phyloP scores from a whole-genome alignment of 257 asterid species.

The Salvia hispanica region DNA sequence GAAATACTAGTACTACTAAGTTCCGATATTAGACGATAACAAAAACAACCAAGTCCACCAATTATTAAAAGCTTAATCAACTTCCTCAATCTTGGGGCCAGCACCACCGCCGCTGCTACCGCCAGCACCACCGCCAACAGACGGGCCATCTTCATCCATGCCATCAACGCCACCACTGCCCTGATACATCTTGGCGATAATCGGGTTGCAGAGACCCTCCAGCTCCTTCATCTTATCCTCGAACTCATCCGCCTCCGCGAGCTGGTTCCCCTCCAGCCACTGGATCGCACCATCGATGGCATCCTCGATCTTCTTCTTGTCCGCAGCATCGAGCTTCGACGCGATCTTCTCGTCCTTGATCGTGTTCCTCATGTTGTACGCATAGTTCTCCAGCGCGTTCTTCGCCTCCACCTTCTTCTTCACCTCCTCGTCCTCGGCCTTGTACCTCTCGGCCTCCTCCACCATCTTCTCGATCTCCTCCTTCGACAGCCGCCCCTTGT shows the following conservation, averaged over 20 bases:
- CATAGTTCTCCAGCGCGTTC: slow-evolving; percentile 40
- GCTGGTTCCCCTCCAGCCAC: slow-evolving; percentile 48
- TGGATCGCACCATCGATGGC: slow-evolving; percentile 35
- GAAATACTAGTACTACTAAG: neutral
- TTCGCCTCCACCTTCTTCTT: slow-evolving; percentile 45
- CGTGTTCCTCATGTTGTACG: slow-evolving; percentile 48
- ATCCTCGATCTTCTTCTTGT: slow-evolving; percentile 42
- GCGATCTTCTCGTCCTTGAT: slow-evolving; percentile 43
- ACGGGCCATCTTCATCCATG: slow-evolving; percentile 37
- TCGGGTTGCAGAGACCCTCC: slow-evolving; percentile 40
- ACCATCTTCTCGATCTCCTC: slow-evolving; percentile 49
- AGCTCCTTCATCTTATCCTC: slow-evolving; percentile 47
- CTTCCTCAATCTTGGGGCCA: slow-evolving; percentile 44
- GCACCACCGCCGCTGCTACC: slow-evolving; percentile 26
- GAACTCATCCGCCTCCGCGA: slow-evolving; percentile 39
- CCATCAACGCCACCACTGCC: slow-evolving; percentile 28
- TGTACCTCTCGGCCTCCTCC: slow-evolving; percentile 45
- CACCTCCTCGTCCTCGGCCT: slow-evolving; percentile 43
- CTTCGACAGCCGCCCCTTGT: slow-evolving; percentile 40
- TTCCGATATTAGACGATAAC: neutral
- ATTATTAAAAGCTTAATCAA: slow-evolving; percentile 20
- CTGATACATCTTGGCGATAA: slow-evolving; percentile 42
- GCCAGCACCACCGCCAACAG: slow-evolving; percentile 24
- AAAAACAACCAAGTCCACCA: neutral
- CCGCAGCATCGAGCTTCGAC: slow-evolving; percentile 28